These are phyloP conservation scores for Colletotrichum tamarilloi DNA, from an alignment of 2,329 filamentous ascomycete species.

Conservation along the genomic window DNA sequence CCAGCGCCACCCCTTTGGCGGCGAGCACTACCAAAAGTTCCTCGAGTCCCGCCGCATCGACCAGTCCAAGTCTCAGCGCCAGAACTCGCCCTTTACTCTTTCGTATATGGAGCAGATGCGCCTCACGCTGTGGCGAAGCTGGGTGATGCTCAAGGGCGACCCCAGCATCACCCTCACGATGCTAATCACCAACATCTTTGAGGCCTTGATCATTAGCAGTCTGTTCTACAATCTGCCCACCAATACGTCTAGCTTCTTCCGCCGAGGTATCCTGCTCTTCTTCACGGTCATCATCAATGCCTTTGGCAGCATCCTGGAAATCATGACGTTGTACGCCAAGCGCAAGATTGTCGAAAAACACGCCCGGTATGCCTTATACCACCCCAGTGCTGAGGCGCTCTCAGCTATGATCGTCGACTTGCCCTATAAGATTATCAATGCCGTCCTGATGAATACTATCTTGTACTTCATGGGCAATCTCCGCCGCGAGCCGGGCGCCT, in stretches of 20 bases:
- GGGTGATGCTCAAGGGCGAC: slow-evolving; percentile 52
- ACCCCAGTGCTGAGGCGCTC: slow-evolving; percentile 47
- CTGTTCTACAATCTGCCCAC: slow-evolving; percentile 60
- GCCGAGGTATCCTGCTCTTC: slow-evolving; percentile 61
- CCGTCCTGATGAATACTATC: slow-evolving; percentile 50
- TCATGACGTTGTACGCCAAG: slow-evolving; percentile 51
- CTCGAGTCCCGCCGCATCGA: slow-evolving; percentile 19
- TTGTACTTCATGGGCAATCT: slow-evolving; percentile 55
- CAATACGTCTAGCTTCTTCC: slow-evolving; percentile 56
- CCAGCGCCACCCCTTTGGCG: slow-evolving; percentile 15
- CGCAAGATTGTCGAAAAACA: slow-evolving; percentile 53
- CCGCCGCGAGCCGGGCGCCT: slow-evolving; percentile 63
- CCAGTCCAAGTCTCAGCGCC: slow-evolving; percentile 49
- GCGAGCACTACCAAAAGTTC: slow-evolving; percentile 27
- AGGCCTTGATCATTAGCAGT: slow-evolving; percentile 63
- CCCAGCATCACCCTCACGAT: slow-evolving; percentile 50
- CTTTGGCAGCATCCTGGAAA: slow-evolving; percentile 51
- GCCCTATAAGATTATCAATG: slow-evolving; percentile 45
- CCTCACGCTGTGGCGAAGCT: slow-evolving; percentile 54
- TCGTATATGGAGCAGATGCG: slow-evolving; percentile 57
- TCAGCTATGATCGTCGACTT: slow-evolving; percentile 46
- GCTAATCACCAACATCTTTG: slow-evolving; percentile 56
- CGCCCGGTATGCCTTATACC: slow-evolving; percentile 52
- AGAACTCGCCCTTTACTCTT: slow-evolving; percentile 60
- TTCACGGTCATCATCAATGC: slow-evolving; percentile 66